phyloP scores from a whole-genome alignment of 768 basidiomycete genomes.

The Hygrocybe coccinea region DNA sequence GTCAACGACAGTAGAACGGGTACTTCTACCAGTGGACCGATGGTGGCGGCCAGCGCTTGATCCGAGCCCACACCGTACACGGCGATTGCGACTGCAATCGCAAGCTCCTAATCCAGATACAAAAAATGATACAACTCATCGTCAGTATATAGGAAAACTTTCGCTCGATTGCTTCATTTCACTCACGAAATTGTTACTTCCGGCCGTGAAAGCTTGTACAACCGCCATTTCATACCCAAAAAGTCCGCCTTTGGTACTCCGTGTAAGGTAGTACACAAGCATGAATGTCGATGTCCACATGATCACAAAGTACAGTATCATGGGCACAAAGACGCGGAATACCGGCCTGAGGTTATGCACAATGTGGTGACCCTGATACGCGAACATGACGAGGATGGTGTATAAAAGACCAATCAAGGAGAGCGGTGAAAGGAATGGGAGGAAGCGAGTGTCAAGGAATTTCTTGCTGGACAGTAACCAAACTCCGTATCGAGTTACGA shows the following conservation, averaged over 20 bases:
- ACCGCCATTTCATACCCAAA: slow-evolving; percentile 68
- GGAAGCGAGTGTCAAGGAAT: slow-evolving; percentile 54
- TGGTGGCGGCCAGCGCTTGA: slow-evolving; percentile 77
- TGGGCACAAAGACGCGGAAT: slow-evolving; percentile 76
- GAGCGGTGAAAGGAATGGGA: slow-evolving; percentile 64
- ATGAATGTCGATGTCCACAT: slow-evolving; percentile 68
- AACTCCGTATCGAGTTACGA: slow-evolving; percentile 60
- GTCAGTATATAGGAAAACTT: not conserved
- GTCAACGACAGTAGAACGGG: slow-evolving; percentile 8
- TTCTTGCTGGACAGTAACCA: slow-evolving; percentile 41
- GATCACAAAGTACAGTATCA: slow-evolving; percentile 71
- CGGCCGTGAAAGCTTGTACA: slow-evolving; percentile 75
- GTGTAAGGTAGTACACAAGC: slow-evolving; percentile 46
- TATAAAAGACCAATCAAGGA: slow-evolving; percentile 75
- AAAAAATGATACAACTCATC: not conserved
- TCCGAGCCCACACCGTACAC: slow-evolving; percentile 74
- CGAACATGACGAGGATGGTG: slow-evolving; percentile 74
- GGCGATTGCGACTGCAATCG: slow-evolving; percentile 77
- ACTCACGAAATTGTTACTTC: slow-evolving; percentile 72
- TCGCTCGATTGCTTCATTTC: not conserved
- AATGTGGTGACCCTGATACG: slow-evolving; percentile 64
- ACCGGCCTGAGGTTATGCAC: slow-evolving; percentile 69
- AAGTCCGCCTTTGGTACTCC: slow-evolving; percentile 13
- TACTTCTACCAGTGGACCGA: slow-evolving; percentile 74
- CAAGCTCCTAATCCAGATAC: slow-evolving; percentile 53